Base-by-base conservation (phyloP, 2,329 filamentous ascomycete species). In the Nemania abortiva region DNA sequence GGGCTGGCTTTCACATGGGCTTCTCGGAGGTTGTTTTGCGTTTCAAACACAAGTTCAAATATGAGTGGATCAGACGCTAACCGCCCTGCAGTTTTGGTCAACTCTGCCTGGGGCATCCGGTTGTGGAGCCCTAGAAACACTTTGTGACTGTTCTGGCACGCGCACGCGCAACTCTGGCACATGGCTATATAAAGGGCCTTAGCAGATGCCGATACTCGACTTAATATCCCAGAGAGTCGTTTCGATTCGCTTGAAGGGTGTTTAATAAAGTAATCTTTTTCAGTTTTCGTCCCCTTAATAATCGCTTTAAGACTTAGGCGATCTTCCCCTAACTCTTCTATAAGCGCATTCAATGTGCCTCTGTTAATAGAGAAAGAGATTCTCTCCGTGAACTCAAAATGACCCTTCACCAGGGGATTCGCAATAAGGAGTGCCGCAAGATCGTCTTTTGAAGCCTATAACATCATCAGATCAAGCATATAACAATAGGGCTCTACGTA, bases 231-330 rank as follows among this genome's bases (percentile, higher is more conserved):
- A n/a, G 56, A 53, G 15, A 70, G 50, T 45, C 5, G 49, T 7
- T 22, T 55, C 4, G 68, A 57, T 13, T 58, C 42, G 6, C 10
- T 31, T 6, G 66, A 67, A 56, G 22, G 59, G 9, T 22, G 27
- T 65, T 6, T 55, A 13, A 31, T 24, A n/a, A 11, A 45, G n/a
- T 57, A 20, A 11, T 65, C 52, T 24, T 20, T 57, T 45, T 66
- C 34, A 1, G 66, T 65, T 20, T n/a, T 64, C 53, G 64, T 64
- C 39, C 62, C 63, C 24, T 64, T 62, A 47, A 69, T 59, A 45
- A 71, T 71, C 1, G n/a, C 49, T 22, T 69, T 62, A 1, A 69
- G 45, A 47, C 45, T 52, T 2, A 69, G 42, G 2, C 50, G 50
- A 4, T 66, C 66, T 37, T 69, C 62, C 4, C 53, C 22, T n/a